A percentile compares a stretch with the other conserved stretches of the same genome.
Conservation (phyloP, 139 green algal genomes). For the Chlorella vulgaris region DNA sequence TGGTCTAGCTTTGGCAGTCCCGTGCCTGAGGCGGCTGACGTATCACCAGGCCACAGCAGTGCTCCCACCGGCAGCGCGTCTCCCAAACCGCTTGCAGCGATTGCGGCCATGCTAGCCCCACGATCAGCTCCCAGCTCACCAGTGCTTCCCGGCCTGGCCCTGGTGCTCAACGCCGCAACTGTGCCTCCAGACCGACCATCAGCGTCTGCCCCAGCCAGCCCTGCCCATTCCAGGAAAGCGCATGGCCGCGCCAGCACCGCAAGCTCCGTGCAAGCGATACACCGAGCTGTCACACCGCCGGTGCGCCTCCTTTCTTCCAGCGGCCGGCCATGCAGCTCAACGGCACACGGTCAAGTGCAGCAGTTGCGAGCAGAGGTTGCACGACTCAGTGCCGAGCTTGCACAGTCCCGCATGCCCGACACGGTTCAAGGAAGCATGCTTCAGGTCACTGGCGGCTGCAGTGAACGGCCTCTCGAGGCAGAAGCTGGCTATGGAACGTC, state of each 20-base stretch:
- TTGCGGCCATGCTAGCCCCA: neutral
- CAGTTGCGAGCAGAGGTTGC: conserved; percentile 6
- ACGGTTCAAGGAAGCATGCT: too few species aligned
- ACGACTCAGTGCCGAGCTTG: conserved; percentile 22
- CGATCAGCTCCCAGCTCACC: neutral
- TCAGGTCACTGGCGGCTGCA: too few species aligned
- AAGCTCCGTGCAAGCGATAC: neutral
- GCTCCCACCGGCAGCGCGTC: neutral
- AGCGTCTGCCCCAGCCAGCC: conserved; percentile 1
- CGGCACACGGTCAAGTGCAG: conserved; percentile 5
- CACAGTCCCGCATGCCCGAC: neutral
- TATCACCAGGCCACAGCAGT: too few species aligned
- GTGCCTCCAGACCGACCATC: neutral
- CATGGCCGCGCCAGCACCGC: neutral
- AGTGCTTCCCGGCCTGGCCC: conserved; percentile 4
- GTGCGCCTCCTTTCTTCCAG: conserved; percentile 25
- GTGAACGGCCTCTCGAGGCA: neutral
- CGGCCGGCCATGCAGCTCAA: neutral
- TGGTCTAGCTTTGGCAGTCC: conserved; percentile 7
- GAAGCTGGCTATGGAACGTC: neutral
- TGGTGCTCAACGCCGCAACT: neutral
- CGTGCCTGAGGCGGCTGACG: neutral
- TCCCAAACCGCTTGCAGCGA: neutral
- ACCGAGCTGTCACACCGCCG: neutral
- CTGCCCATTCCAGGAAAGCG: neutral